Base-by-base conservation (phyloP, 352 stramenopile species). In the Phytophthora foliorum region DNA sequence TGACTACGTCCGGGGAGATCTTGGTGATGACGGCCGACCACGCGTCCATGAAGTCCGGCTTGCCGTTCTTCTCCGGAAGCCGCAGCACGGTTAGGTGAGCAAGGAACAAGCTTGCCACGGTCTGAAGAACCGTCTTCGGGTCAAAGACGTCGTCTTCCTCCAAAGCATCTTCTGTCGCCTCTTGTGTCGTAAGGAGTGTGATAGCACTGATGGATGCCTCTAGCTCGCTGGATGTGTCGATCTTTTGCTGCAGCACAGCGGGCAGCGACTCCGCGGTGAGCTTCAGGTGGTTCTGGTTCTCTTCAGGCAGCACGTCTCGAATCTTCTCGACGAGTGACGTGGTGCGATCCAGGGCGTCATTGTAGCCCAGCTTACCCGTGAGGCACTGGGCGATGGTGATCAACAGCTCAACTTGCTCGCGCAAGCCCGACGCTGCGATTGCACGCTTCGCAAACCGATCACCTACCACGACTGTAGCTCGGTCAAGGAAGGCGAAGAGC, bases 41-140 rank as follows among this genome's bases (percentile, higher is more conserved):
- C 38, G 81, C 71, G 58, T 90, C 82, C 80, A 92, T 92, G 58
- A 89, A 90, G 62, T 92, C 81, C 9, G 84, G 74, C 13, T 77
- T 71, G n/a, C 82, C 81, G 19, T 82, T 79, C 58, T 86, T 86
- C 52, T 63, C 42, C 2, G 84, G 77, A 0, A 90, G 78, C 63
- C 81, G 39, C 4, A 92, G 56, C 17, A 84, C 78, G 5, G 84
- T 75, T 6, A 89, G 64, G 55, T 92, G 78, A 1, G 75, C 60
- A 11, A 92, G 57, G 62, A 90, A 89, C 42, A 92, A 58, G 17
- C 81, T 78, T 3, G 78, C 80, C 9, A 77, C 80, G 0, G 69
- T 82, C 69, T 90, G 66, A 21, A 92, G 66, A 13, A 75, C 54
- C 10, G 60, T 66, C 3, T 21, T 69, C 2, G 78, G 74, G 19